Evolutionary conservation across 78 protist genomes (phyloP).

Genomic region (Chrysochromulina parva): DNA sequence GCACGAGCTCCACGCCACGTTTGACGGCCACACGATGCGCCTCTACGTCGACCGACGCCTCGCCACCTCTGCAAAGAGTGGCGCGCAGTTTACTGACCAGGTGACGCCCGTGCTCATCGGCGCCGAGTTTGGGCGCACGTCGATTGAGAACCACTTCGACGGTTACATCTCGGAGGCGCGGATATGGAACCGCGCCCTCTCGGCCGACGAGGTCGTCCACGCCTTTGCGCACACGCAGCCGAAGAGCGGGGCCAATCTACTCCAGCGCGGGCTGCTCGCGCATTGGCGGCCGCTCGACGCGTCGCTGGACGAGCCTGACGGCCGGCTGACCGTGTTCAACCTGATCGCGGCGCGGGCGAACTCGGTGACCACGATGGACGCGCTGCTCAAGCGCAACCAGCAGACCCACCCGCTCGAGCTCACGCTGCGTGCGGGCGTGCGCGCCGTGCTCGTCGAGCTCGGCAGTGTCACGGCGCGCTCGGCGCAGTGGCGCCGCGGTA

Average conservation of each 20-base stretch:
- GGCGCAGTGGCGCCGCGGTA: constrained; percentile 11
- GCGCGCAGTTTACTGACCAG: constrained; percentile 21
- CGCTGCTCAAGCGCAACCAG: not conserved
- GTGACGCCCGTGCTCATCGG: constrained; percentile 30
- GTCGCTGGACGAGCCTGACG: constrained; percentile 1
- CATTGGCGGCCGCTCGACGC: not conserved
- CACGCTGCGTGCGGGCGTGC: constrained; percentile 17
- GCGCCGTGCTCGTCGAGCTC: constrained; percentile 9
- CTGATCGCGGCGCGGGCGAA: not conserved
- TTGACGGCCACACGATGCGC: not conserved
- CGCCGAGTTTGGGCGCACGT: not conserved
- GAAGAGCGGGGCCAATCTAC: not conserved
- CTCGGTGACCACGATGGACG: not conserved
- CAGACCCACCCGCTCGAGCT: not conserved
- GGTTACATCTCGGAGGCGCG: constrained; percentile 2
- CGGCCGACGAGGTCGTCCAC: not conserved
- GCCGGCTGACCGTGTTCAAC: not conserved
- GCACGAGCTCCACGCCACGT: not conserved
- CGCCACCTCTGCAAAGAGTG: not conserved
- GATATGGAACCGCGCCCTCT: not conserved
- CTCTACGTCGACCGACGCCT: not conserved
- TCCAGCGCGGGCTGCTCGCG: not conserved
- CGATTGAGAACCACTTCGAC: not conserved
- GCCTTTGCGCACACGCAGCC: too few species aligned
- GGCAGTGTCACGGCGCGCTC: not conserved